A percentile compares a stretch with the other conserved stretches of the same genome.
Evolutionary conservation across 768 basidiomycete genomes (phyloP).

Genomic region (Mycena epipterygia): DNA sequence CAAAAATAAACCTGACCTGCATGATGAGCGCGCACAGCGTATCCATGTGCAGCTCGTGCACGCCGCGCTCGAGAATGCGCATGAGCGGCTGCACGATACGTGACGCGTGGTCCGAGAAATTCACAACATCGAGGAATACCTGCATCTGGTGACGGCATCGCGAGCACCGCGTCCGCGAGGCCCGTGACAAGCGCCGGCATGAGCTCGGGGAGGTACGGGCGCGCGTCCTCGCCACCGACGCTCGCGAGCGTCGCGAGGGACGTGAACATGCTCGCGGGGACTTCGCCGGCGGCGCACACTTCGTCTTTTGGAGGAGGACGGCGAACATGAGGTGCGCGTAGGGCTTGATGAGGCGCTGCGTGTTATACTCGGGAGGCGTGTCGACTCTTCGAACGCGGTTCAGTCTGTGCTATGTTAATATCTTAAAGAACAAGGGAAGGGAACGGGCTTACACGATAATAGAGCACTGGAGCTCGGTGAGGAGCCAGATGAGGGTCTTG

Average conservation of each 20-base stretch:
- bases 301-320: slow-evolving; percentile 91
- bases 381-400: slow-evolving; percentile 94
- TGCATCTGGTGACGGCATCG: slow-evolving; percentile 92
- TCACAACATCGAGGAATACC: slow-evolving; percentile 94
- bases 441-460: slow-evolving; percentile 72
- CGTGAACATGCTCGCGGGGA: slow-evolving; percentile 92
- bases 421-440: not conserved
- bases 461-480: slow-evolving; percentile 97
- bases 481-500: slow-evolving; percentile 94
- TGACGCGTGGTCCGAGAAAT: slow-evolving; percentile 98
- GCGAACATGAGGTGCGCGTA: slow-evolving; percentile 95
- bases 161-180: slow-evolving; percentile 86
- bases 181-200: slow-evolving; percentile 92
- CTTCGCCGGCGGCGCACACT: slow-evolving; percentile 79
- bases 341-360: slow-evolving; percentile 93
- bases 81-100: slow-evolving; percentile 97
- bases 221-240: slow-evolving; percentile 93
- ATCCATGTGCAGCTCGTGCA: slow-evolving; percentile 85
- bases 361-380: slow-evolving; percentile 88
- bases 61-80: slow-evolving; percentile 80
- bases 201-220: slow-evolving; percentile 86
- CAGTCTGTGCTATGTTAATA: slow-evolving; percentile 59
- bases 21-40: slow-evolving; percentile 92
- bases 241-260: slow-evolving; percentile 94
- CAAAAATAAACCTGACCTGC: slow-evolving; percentile 96